Evolutionary conservation across 78 protist species (phyloP).

Genomic region (Mastigamoeba balamuthi): DNA sequence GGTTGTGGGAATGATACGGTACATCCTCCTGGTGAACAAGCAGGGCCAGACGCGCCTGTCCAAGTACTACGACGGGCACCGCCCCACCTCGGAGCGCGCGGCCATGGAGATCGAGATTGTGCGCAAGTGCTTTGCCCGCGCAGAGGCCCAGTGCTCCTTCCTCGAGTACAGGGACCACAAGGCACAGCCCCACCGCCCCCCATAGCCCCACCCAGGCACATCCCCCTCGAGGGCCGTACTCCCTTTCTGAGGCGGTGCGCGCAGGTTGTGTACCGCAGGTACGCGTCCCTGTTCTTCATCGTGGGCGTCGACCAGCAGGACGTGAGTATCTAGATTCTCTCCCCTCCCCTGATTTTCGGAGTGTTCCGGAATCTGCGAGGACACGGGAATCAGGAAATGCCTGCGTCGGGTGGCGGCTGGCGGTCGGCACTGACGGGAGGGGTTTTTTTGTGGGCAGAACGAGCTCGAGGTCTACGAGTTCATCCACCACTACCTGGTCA

Average conservation of each 20-base stretch:
- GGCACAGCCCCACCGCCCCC: too few relatives aligned
- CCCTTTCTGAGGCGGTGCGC: too few relatives aligned
- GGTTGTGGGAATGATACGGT: slow-evolving; percentile 69
- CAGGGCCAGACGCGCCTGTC: slow-evolving; percentile 87
- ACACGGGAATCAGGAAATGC: too few relatives aligned
- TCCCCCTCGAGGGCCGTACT: too few relatives aligned
- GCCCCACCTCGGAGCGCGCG: slow-evolving; percentile 25
- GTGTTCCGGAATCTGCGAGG: too few relatives aligned
- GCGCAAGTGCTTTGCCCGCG: slow-evolving; percentile 67
- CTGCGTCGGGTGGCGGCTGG: too few relatives aligned
- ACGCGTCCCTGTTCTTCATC: slow-evolving; percentile 85
- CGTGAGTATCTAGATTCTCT: too few relatives aligned
- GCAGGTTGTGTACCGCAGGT: slow-evolving; percentile 72
- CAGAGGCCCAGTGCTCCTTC: slow-evolving; percentile 71
- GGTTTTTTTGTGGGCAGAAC: too few relatives aligned
- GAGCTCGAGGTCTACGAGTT: slow-evolving; percentile 79
- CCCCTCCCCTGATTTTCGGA: too few relatives aligned
- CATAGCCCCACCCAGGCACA: too few relatives aligned
- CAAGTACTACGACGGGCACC: slow-evolving; percentile 44
- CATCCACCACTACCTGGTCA: slow-evolving; percentile 76
- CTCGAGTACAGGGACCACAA: slow-evolving; percentile 53
- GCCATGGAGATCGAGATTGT: slow-evolving; percentile 69
- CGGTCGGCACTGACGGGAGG: too few relatives aligned
- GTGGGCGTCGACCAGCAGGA: slow-evolving; percentile 71
- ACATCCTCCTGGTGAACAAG: slow-evolving; percentile 81